These are phyloP conservation scores for Cercospora brassicicola DNA, from an alignment of 2,329 filamentous ascomycete genomes.

Conservation along the genomic window DNA sequence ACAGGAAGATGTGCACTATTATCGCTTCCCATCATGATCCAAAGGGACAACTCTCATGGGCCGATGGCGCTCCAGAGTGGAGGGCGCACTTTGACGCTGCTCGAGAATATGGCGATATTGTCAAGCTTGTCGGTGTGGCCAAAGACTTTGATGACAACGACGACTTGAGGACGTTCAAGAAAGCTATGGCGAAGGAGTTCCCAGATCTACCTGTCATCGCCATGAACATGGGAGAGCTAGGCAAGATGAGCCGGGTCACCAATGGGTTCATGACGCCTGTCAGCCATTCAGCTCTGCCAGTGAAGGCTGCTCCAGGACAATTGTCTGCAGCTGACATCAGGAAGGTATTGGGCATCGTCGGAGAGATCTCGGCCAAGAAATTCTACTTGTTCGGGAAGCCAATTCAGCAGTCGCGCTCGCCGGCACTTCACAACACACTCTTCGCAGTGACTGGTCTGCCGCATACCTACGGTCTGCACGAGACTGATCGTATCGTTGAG, in stretches of 20 bases:
- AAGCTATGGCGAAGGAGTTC: conserved; percentile 69
- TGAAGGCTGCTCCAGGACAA: conserved; percentile 91
- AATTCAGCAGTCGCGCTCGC: conserved; percentile 78
- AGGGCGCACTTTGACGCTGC: conserved; percentile 85
- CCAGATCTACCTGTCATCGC: conserved; percentile 78
- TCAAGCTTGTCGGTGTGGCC: conserved; percentile 89
- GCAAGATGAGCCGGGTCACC: conserved; percentile 84
- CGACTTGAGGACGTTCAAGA: conserved; percentile 76
- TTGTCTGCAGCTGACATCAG: conserved; percentile 88
- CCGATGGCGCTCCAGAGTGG: conserved; percentile 70
- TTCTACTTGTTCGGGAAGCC: conserved; percentile 90
- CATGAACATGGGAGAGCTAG: conserved; percentile 88
- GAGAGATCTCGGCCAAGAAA: conserved; percentile 70
- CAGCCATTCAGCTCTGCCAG: conserved; percentile 82
- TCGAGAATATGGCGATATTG: conserved; percentile 83
- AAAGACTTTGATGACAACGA: conserved; percentile 80
- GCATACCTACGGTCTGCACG: conserved; percentile 73
- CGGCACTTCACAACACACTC: conserved; percentile 83
- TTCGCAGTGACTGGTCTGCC: conserved; percentile 77
- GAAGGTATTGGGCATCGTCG: conserved; percentile 72
- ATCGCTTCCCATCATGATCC: conserved; percentile 97
- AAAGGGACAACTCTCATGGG: conserved; percentile 75
- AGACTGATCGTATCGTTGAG: conserved; percentile 67
- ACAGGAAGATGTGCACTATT: conserved; percentile 72
- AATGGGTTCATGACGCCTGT: conserved; percentile 95